These are phyloP conservation scores for Mucor ambiguus DNA, from an alignment of 371 early-diverging fungal species.

Conservation along the genomic window DNA sequence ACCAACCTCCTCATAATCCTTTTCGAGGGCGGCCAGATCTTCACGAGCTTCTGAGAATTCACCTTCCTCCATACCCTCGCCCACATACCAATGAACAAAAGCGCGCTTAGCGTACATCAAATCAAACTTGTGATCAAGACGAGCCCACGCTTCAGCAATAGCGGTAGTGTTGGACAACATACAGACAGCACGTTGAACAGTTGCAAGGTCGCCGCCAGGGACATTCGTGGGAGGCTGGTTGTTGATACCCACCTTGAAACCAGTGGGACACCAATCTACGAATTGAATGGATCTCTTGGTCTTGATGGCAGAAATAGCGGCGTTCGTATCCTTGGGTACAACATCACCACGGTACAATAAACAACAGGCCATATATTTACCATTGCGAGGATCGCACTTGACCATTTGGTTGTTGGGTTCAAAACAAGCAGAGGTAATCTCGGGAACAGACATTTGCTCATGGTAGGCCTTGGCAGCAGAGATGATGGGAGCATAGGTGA, in stretches of 20 bases:
- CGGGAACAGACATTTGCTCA: slow-evolving; percentile 86
- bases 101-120: slow-evolving; percentile 98
- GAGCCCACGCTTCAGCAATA: slow-evolving; percentile 96
- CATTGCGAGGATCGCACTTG: slow-evolving; percentile 91
- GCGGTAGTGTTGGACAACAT: slow-evolving; percentile 97
- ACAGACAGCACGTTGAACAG: slow-evolving; percentile 93
- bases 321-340: slow-evolving; percentile 83
- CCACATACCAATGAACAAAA: slow-evolving; percentile 99
- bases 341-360: slow-evolving; percentile 94
- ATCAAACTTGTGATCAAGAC: slow-evolving; percentile 95
- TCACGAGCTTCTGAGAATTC: slow-evolving; percentile 91
- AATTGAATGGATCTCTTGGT: slow-evolving; percentile 91
- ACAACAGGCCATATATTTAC: slow-evolving; percentile 96
- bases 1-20: slow-evolving; percentile 99
- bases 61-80: slow-evolving; percentile 96
- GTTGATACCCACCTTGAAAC: slow-evolving; percentile 98
- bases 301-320: slow-evolving; percentile 86
- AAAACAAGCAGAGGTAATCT: slow-evolving; percentile 91
- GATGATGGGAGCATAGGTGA: slow-evolving; percentile 93
- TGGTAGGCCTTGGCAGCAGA: slow-evolving; percentile 89
- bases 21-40: slow-evolving; percentile 99
- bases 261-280: slow-evolving; percentile 99
- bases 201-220: slow-evolving; percentile 89
- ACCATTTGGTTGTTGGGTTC: slow-evolving; percentile 96
- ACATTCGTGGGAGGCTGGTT: slow-evolving; percentile 88